Evolutionary conservation across 1,284 basidiomycete species (phyloP).

Genomic region (Papiliotrema laurentii): DNA sequence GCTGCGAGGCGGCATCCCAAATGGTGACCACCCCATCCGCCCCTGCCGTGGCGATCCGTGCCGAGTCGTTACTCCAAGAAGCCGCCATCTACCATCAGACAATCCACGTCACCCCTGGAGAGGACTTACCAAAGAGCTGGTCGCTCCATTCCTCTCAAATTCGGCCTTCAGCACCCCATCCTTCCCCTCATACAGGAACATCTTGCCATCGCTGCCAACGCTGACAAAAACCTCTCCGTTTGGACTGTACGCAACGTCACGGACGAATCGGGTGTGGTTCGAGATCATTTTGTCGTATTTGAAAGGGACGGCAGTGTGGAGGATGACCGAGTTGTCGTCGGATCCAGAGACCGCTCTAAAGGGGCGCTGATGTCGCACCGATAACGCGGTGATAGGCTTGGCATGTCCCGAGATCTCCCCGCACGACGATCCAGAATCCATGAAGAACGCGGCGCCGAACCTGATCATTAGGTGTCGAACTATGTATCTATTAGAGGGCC

Average conservation of each 20-base stretch:
- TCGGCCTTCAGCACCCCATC: constrained; percentile 74
- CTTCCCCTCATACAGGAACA: constrained; percentile 87
- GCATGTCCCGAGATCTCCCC: constrained; percentile 94
- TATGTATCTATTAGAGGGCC: neutral
- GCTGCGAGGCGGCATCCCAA: constrained; percentile 75
- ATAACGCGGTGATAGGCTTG: constrained; percentile 86
- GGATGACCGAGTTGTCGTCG: constrained; percentile 76
- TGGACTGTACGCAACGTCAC: constrained; percentile 79
- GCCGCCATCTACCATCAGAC: constrained; percentile 59
- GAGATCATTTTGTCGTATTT: constrained; percentile 88
- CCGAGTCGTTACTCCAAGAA: constrained; percentile 72
- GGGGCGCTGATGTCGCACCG: constrained; percentile 84
- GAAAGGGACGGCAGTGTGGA: constrained; percentile 74
- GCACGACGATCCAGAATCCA: constrained; percentile 79
- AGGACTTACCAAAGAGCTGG: constrained; percentile 63
- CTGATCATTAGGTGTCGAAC: constrained; percentile 51
- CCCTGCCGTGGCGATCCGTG: constrained; percentile 70
- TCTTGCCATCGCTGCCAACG: constrained; percentile 85
- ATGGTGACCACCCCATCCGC: constrained; percentile 84
- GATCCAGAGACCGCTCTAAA: constrained; percentile 84
- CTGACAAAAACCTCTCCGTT: constrained; percentile 81
- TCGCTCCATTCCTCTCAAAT: constrained; percentile 53
- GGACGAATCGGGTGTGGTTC: constrained; percentile 90
- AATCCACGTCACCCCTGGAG: neutral
- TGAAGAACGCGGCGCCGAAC: constrained; percentile 81